Evolutionary conservation across 192 early-diverging fungal species (phyloP), one percentile per base, ranked within the genome.

Genomic region (Jimgerdemannia flammicorona): DNA sequence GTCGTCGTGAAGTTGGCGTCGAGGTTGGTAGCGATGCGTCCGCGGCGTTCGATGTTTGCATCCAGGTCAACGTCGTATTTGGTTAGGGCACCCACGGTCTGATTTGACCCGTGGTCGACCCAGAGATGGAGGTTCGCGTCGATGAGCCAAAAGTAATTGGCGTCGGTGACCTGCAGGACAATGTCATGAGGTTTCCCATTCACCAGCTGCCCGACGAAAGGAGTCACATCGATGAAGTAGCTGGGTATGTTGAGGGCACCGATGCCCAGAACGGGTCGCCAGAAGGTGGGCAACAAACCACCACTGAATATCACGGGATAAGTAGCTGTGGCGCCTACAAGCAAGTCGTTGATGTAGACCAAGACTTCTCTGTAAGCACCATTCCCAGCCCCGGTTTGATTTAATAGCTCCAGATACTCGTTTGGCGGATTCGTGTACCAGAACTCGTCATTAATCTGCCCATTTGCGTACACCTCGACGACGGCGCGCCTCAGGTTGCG

Each of bases 71-170:
- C 72, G 0, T 20, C 20, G 65, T 41, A 64, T 17, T 40, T 54
- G 20, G 41, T 64, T 2, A 77, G 44, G 1, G 44, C 64, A 10
- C 75, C 75, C 9, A 64, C 54, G 9, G 75, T 77, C 18, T 72
- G 70, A 3, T 67, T 66, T 9, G 70, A 66, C 4, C n/a, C 71
- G 8, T 77, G 40, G 17, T 77, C 75, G 63, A 77, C 29, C 70
- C 69, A 77, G 10, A 77, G 39, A 44, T 77, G 75, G 3, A 77
- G 54, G 43, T 77, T 77, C 20, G 44, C 75, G 44, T 77, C 75
- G 4, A 77, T 18, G n/a, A 66, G 40, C 75, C 75, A 77, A 44
- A 19, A 70, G 19, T 7, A 39, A 40, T 72, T 70, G 17, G 70
- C 70, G 69, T 72, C 43, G 64, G 44, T 43, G 49, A 59, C 49